Percentiles rank a stretch among this genome's conserved stretches.
Evolutionary conservation across 768 basidiomycete genomes (phyloP).

Genomic region (Phaeolepiota aurea): DNA sequence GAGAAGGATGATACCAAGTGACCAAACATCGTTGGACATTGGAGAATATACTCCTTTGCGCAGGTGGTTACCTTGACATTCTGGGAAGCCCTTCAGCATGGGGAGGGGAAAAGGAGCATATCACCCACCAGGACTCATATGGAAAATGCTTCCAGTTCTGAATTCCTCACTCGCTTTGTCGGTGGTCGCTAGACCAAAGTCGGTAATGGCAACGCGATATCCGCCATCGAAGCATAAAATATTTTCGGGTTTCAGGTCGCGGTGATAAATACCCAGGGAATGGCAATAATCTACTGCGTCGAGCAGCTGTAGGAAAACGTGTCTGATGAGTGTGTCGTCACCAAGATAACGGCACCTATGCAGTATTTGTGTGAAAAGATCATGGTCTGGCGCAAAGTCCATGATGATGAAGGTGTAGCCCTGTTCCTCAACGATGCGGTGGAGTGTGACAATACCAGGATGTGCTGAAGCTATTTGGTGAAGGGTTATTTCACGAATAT

Average conservation of each 20-base stretch:
- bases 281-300: slow-evolving; percentile 94
- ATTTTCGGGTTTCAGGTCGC: slow-evolving; percentile 97
- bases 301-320: slow-evolving; percentile 88
- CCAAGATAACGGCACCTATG: slow-evolving; percentile 75
- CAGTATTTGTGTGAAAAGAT: slow-evolving; percentile 88
- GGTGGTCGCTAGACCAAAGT: slow-evolving; percentile 92
- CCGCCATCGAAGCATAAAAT: slow-evolving; percentile 81
- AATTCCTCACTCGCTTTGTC: slow-evolving; percentile 83
- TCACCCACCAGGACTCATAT: slow-evolving; percentile 18
- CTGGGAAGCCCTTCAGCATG: no score
- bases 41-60: slow-evolving; percentile 72
- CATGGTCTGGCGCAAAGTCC: slow-evolving; percentile 87
- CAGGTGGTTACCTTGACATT: slow-evolving; percentile 77
- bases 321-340: slow-evolving; percentile 75
- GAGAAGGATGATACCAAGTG: slow-evolving; percentile 90
- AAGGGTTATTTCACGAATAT: slow-evolving; percentile 82
- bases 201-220: slow-evolving; percentile 75
- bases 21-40: slow-evolving; percentile 91
- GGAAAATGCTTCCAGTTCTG: slow-evolving; percentile 95
- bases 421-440: slow-evolving; percentile 80
- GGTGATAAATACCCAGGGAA: slow-evolving; percentile 85
- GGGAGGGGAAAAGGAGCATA: no score
- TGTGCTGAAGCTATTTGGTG: slow-evolving; percentile 71
- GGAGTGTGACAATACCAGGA: slow-evolving; percentile 79
- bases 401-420: slow-evolving; percentile 84